Evolutionary conservation across 805 yeast species (phyloP), one percentile per base, ranked within the genome.

Genomic region (Ogataea naganishii): DNA sequence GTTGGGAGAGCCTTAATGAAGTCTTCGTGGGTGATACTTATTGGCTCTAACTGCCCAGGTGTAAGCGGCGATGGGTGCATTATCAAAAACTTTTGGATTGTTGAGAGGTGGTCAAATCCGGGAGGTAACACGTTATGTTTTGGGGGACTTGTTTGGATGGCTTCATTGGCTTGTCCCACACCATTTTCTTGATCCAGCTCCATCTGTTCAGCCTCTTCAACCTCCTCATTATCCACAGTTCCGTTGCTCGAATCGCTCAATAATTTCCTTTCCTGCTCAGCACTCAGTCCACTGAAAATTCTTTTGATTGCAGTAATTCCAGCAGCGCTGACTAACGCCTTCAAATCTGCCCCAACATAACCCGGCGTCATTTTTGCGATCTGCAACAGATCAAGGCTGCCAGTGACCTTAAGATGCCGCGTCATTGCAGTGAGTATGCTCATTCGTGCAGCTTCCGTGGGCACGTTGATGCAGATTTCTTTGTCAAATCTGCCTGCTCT

Each of bases 401-500:
- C 88, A 27, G 72, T 73, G 23, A 85, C 60, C 45, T 79, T 75
- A 41, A 92, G 62, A 18, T 61, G 62, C 16, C 64, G 51, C 1
- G 92, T 75, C 80, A 86, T 80, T 17, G 92, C 70, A 43, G 69
- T 62, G 40, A 92, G 58, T 32, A 92, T 92, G 24, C 78, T 71
- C 32, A 74, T 63, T 41, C 98, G 69, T 7, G 92, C 79, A 3
- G 66, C 63, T 53, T 89, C 96, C 51, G 81, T 80, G 4, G 98
- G 98, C n/a, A 92, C 97, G 44, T 83, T 82, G 40, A 92, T 69
- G 49, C 94, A 80, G 18, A 92, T 89, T 58, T 92, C 98, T 38
- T 95, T 67, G 46, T 92, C 98, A 46, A 92, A 92, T 46, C 98
- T 70, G 3, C 98, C 98, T 0, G 96, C 97, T 47, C 98, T 73